A percentile compares a stretch with the other conserved stretches of the same genome.
phyloP scores from a whole-genome alignment of 2,329 filamentous ascomycete species.

The Geoglossum cookeanum region DNA sequence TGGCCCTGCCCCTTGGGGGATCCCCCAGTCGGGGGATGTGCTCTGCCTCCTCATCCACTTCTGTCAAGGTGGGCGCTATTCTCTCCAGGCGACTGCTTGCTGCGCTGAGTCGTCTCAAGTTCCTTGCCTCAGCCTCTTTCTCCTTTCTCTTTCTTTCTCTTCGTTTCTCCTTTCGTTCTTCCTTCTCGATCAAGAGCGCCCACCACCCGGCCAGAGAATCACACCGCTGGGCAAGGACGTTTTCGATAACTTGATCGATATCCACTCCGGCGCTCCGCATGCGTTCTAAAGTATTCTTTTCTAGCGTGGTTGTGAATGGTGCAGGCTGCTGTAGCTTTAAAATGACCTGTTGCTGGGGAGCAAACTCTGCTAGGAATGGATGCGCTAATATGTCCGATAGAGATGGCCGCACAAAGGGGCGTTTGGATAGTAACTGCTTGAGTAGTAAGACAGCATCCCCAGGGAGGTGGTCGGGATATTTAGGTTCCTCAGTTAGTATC shows the following conservation, averaged over 20 bases:
- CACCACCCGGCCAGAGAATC: slow-evolving; percentile 91
- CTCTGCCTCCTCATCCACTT: slow-evolving; percentile 57
- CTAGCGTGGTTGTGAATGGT: slow-evolving; percentile 67
- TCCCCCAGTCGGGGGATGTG: slow-evolving; percentile 29
- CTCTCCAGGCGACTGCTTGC: slow-evolving; percentile 75
- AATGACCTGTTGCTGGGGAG: slow-evolving; percentile 74
- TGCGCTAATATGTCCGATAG: slow-evolving; percentile 74
- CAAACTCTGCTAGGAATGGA: slow-evolving; percentile 73
- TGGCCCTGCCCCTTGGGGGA: slow-evolving; percentile 50
- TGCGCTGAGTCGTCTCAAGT: slow-evolving; percentile 63
- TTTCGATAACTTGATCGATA: slow-evolving; percentile 86
- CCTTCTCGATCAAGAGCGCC: slow-evolving; percentile 85
- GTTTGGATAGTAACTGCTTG: slow-evolving; percentile 68
- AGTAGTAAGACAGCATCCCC: slow-evolving; percentile 61
- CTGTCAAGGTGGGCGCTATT: slow-evolving; percentile 55
- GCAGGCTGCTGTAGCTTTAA: slow-evolving; percentile 62
- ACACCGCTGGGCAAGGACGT: slow-evolving; percentile 75
- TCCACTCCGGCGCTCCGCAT: slow-evolving; percentile 91
- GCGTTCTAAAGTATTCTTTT: slow-evolving; percentile 77
- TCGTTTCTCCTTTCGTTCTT: slow-evolving; percentile 66
- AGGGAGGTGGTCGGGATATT: slow-evolving; percentile 63
- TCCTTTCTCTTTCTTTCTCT: slow-evolving; percentile 71
- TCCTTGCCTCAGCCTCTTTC: slow-evolving; percentile 62
- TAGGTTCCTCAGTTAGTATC: slow-evolving; percentile 72
- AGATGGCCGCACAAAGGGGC: slow-evolving; percentile 63